phyloP scores from a whole-genome alignment of 75 land plant species.

The Cunninghamia lanceolata region DNA sequence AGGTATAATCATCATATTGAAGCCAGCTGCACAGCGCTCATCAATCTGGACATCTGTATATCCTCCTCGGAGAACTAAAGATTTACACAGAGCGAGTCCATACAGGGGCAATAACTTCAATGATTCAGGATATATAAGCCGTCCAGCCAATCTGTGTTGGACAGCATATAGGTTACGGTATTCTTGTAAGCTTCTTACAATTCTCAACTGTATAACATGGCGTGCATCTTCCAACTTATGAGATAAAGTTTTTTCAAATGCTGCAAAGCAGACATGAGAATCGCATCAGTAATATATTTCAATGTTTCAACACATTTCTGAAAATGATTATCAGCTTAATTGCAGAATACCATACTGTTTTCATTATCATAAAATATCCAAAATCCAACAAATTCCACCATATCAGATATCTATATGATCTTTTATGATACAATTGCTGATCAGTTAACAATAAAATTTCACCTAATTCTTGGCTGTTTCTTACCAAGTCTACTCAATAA shows the following conservation, averaged over 20 bases:
- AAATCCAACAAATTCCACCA: not conserved
- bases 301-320: not conserved
- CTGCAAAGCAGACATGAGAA: conserved; percentile 42
- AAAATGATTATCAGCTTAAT: not conserved
- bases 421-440: not conserved
- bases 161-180: conserved; percentile 85
- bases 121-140: conserved; percentile 90
- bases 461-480: not conserved
- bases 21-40: conserved; percentile 87
- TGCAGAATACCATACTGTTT: not conserved
- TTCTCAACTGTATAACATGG: conserved; percentile 49
- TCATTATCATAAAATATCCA: not conserved
- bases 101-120: conserved; percentile 79
- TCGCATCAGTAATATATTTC: not conserved
- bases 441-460: not conserved
- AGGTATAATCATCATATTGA: conserved; percentile 83
- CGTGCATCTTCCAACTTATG: conserved; percentile 93
- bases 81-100: conserved; percentile 67
- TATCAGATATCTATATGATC: not conserved
- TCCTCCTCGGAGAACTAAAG: conserved; percentile 82
- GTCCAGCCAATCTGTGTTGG: conserved; percentile 75
- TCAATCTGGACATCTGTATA: conserved; percentile 76
- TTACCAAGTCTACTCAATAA: conserved; percentile 83
- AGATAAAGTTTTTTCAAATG: conserved; percentile 80
- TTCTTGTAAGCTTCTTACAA: conserved; percentile 78